Percentiles rank a stretch among this genome's conserved stretches.
phyloP scores from a whole-genome alignment of 352 stramenopile genomes.

The Pythium graminicola region DNA sequence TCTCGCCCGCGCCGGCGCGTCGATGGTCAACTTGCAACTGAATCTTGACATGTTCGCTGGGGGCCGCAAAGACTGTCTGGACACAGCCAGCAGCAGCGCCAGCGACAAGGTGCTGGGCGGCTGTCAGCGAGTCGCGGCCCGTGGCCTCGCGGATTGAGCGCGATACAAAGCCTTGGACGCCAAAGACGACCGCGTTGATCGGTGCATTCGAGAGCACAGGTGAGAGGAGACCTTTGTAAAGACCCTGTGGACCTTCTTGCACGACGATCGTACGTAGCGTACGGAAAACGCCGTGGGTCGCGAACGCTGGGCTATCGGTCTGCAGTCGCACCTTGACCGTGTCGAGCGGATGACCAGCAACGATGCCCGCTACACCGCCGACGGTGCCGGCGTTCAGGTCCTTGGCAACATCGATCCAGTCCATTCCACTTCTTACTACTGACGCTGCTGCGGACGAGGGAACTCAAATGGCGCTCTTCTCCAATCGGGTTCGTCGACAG shows the following conservation, averaged over 20 bases:
- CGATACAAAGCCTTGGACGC: too few relatives aligned
- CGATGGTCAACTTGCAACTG: constrained; percentile 74
- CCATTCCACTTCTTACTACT: too few relatives aligned
- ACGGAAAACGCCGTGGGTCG: constrained; percentile 38
- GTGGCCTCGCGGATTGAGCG: constrained; percentile 71
- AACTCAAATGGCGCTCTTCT: too few relatives aligned
- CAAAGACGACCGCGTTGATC: constrained; percentile 87
- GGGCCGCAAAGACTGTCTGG: constrained; percentile 65
- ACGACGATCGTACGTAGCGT: constrained; percentile 24
- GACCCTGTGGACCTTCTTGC: constrained; percentile 67
- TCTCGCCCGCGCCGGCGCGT: constrained; percentile 52
- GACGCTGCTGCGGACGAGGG: too few relatives aligned
- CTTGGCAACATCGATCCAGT: too few relatives aligned
- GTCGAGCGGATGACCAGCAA: constrained; percentile 58
- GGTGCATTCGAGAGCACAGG: constrained; percentile 74
- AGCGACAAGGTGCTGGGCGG: constrained; percentile 1
- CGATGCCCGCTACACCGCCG: constrained; percentile 43
- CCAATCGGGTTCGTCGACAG: too few relatives aligned
- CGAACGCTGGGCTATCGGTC: constrained; percentile 53
- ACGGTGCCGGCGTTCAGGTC: constrained; percentile 43
- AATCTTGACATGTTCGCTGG: constrained; percentile 82
- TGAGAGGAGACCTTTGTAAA: constrained; percentile 83
- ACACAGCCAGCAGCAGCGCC: constrained; percentile 65
- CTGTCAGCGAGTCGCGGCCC: constrained; percentile 21
- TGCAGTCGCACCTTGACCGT: constrained; percentile 62